A percentile compares a stretch with the other conserved stretches of the same genome.
Evolutionary conservation across 768 basidiomycete species (phyloP).

Genomic region (Lyophyllum shimeji): DNA sequence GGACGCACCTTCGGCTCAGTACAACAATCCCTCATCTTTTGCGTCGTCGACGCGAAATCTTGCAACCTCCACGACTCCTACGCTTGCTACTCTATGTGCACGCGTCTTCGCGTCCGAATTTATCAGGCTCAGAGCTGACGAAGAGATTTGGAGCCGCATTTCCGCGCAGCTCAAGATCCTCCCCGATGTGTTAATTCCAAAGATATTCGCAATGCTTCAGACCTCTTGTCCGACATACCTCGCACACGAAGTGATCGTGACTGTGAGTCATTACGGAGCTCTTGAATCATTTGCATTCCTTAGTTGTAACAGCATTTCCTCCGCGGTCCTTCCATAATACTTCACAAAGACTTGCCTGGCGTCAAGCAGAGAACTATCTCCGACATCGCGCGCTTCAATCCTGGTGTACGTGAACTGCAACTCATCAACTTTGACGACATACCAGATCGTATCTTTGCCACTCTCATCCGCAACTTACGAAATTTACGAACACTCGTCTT

Average conservation of each 20-base stretch:
- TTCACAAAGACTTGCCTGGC: slow-evolving; percentile 51
- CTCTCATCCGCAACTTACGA: slow-evolving; percentile 44
- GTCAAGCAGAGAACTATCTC: slow-evolving; percentile 50
- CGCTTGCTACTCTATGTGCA: slow-evolving; percentile 50
- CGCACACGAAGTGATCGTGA: slow-evolving; percentile 51
- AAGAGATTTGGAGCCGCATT: slow-evolving; percentile 37
- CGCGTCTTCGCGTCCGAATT: slow-evolving; percentile 51
- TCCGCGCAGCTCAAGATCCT: slow-evolving; percentile 42
- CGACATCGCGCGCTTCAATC: slow-evolving; percentile 38
- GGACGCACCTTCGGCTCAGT: slow-evolving; percentile 35
- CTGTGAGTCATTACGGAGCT: slow-evolving; percentile 34
- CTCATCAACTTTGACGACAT: slow-evolving; percentile 54
- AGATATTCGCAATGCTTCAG: slow-evolving; percentile 51
- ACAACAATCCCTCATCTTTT: slow-evolving; percentile 46
- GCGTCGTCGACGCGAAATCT: slow-evolving; percentile 47
- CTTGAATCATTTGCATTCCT: neutral
- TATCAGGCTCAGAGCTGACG: slow-evolving; percentile 35
- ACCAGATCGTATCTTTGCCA: slow-evolving; percentile 50
- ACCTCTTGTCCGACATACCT: slow-evolving; percentile 50
- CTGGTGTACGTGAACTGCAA: slow-evolving; percentile 44
- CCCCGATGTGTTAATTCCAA: slow-evolving; percentile 52
- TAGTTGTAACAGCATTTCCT: slow-evolving; percentile 49
- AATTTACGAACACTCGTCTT: slow-evolving; percentile 48
- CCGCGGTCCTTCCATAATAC: slow-evolving; percentile 47
- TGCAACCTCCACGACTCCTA: slow-evolving; percentile 33